Evolutionary conservation across 305 asterid species (phyloP), one percentile per base, ranked within the genome.

Genomic region (Striga hermonthica): DNA sequence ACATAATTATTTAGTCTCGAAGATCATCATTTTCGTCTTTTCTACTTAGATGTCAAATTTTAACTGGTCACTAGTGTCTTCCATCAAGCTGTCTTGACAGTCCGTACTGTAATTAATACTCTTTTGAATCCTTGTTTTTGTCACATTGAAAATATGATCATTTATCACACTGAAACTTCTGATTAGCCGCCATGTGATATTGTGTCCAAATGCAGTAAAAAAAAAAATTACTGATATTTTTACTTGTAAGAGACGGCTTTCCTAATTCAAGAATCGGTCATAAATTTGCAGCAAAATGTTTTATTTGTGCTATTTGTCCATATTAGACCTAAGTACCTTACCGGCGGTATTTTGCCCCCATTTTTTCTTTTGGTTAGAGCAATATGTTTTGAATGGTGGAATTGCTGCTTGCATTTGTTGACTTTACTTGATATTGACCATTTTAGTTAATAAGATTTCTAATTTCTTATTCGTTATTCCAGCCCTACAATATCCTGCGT

Each of bases 401-500:
- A 34, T 52, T 7, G 50, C 36, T 55, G 64, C 60, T 66, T 66
- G 58, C 57, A 55, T 48, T 56, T 57, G 44, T 22, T 35, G 16
- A 48, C 12, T 70, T 70, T 57, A 28, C 55, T 62, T 68, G 59
- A 48, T 11, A 57, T 69, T 64, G 61, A 69, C 43, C 70, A 16
- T 60, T 28, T 61, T 58, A 58, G 28, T 55, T 64, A 64, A 48
- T 45, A 62, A 40, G 56, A 44, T 15, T 70, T 65, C 61, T 73
- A 49, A 68, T 70, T 45, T 38, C 58, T 68, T 37, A 69, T 53
- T 71, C 16, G 58, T 64, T 10, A 66, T 84, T 85, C 75, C 94
- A 93, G 99, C 76, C 90, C 61, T 93, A 87, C 80, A 93, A 93
- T 76, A 80, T 93, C 70, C 72, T 93, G 77, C 88, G 96, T 8